Conservation (phyloP, 257 asterid species). For the Orobanche coerulescens region DNA sequence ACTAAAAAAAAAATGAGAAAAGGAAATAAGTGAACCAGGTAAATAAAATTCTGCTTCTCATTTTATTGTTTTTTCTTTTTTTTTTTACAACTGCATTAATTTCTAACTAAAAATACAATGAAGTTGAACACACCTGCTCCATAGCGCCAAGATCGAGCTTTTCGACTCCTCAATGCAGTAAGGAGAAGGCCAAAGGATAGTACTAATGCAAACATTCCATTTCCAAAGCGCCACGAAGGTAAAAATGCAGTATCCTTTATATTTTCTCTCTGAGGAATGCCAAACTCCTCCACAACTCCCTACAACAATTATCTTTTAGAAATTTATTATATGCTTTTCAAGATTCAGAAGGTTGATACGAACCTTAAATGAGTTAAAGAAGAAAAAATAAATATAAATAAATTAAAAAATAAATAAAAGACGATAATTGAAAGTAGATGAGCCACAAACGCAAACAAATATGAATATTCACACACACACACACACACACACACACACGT, state of each 20-base stretch:
- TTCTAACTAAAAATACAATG: neutral
- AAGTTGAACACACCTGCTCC: constrained; percentile 62
- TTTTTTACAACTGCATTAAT: neutral
- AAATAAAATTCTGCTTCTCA: neutral
- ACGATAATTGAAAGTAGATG: neutral
- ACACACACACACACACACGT: too few species aligned
- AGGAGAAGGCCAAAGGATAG: constrained; percentile 88
- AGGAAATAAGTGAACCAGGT: neutral
- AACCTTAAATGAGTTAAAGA: neutral
- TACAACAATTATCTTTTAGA: constrained; percentile 25
- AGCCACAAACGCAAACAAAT: neutral
- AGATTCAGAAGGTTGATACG: constrained; percentile 12
- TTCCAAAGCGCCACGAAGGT: constrained; percentile 91
- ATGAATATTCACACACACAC: too few species aligned
- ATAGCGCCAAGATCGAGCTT: constrained; percentile 94
- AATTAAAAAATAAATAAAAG: neutral
- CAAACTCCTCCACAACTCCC: constrained; percentile 96
- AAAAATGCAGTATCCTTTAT: constrained; percentile 38
- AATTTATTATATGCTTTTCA: neutral
- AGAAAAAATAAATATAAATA: neutral
- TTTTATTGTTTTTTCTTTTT: too few species aligned
- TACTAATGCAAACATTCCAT: constrained; percentile 94
- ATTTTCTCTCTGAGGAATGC: constrained; percentile 70
- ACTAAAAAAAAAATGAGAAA: neutral
- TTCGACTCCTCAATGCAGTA: constrained; percentile 74